Conservation (phyloP, 2,329 filamentous ascomycete genomes). For the Pestalotiopsis sp. region DNA sequence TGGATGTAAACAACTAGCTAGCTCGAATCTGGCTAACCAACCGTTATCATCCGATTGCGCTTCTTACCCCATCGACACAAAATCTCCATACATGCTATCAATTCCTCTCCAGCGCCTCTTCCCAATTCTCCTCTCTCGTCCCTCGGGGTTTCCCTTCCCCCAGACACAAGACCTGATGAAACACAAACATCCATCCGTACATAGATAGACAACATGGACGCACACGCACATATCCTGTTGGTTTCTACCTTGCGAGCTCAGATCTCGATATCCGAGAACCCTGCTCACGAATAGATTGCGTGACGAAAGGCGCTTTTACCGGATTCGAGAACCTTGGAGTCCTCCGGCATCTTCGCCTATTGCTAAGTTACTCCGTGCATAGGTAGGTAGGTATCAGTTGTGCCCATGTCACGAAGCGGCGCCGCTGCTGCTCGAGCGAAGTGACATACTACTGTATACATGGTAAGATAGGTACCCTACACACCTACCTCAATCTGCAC, state of each 20-base stretch:
- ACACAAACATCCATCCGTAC: background rate
- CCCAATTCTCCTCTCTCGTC: background rate
- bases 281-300: slow-evolving; percentile 6
- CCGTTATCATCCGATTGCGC: background rate
- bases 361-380: slow-evolving; percentile 9
- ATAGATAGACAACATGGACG: background rate
- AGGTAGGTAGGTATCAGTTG: background rate
- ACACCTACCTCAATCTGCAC: background rate
- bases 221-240: background rate
- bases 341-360: background rate
- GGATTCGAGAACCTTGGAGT: slow-evolving; percentile 4
- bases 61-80: background rate
- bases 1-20: background rate
- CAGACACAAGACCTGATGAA: background rate
- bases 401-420: background rate
- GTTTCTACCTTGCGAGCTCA: background rate
- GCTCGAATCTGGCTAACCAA: background rate
- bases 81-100: background rate
- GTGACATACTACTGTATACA: background rate
- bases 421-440: background rate
- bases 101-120: background rate
- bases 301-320: slow-evolving; percentile 8
- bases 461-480: background rate
- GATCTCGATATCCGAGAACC: slow-evolving; percentile 10
- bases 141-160: background rate